Evolutionary conservation across 108 stramenopile genomes (phyloP).

Genomic region (Chaetoceros muelleri): DNA sequence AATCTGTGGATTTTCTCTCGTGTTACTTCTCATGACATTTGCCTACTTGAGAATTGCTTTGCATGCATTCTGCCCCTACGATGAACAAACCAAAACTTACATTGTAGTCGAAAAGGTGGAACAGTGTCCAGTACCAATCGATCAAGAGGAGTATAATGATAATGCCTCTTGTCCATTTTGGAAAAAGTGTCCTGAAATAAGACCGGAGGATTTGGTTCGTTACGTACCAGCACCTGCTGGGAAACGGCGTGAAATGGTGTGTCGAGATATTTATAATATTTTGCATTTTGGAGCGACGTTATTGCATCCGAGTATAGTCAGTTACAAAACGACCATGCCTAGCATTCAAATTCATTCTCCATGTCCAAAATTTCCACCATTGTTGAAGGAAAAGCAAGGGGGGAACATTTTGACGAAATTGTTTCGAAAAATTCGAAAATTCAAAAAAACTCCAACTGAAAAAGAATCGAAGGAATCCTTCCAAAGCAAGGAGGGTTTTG

Average conservation of each 20-base stretch:
- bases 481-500: background rate
- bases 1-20: background rate
- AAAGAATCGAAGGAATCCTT: background rate
- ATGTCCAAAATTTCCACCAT: background rate
- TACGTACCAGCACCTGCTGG: background rate
- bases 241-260: background rate
- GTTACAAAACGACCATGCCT: background rate
- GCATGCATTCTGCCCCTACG: background rate
- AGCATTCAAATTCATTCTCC: background rate
- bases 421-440: background rate
- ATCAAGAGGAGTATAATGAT: background rate
- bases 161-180: background rate
- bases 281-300: background rate
- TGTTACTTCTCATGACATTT: background rate
- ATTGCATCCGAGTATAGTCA: background rate
- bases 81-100: background rate
- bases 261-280: background rate
- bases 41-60: background rate
- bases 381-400: background rate
- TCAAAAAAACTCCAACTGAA: no score
- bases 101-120: background rate
- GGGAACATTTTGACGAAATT: background rate
- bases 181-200: background rate
- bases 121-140: background rate
- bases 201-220: background rate